Evolutionary conservation across 352 stramenopile species (phyloP).

Genomic region (Phytopythium delawarense): DNA sequence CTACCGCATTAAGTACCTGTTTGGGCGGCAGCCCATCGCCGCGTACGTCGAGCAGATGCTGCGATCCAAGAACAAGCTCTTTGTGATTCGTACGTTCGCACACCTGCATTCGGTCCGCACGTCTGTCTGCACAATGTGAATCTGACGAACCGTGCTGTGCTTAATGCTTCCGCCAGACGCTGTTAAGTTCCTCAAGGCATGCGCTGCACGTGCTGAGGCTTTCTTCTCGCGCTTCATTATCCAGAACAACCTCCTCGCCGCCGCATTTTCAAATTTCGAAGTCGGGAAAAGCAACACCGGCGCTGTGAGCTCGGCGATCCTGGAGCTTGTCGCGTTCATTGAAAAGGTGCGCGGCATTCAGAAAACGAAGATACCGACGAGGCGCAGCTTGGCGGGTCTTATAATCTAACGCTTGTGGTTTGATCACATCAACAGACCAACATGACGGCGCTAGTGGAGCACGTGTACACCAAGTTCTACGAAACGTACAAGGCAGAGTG

Average conservation of each 20-base stretch:
- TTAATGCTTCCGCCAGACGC: conserved; percentile 33
- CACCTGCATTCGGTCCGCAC: not conserved
- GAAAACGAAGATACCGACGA: not conserved
- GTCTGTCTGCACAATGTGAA: not conserved
- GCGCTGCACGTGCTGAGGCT: conserved; percentile 62
- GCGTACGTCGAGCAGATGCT: conserved; percentile 74
- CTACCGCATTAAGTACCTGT: conserved; percentile 87
- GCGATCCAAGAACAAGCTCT: conserved; percentile 78
- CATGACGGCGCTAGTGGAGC: conserved; percentile 60
- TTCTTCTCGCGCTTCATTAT: conserved; percentile 84
- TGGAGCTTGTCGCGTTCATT: conserved; percentile 72
- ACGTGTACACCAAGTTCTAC: conserved; percentile 82
- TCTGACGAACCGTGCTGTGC: conserved; percentile 2
- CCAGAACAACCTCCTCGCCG: conserved; percentile 67
- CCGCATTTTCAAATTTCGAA: conserved; percentile 48
- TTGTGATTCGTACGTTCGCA: conserved; percentile 62
- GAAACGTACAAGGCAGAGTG: conserved; percentile 64
- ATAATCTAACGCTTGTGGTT: conserved; percentile 5
- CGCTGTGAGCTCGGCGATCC: conserved; percentile 64
- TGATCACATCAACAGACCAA: conserved; percentile 37
- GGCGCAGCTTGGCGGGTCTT: not conserved
- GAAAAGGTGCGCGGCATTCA: conserved; percentile 47
- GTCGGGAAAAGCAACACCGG: conserved; percentile 44
- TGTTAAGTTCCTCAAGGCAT: conserved; percentile 76
- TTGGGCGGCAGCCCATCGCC: conserved; percentile 71